Evolutionary conservation across 1,139 yeast genomes (phyloP).

Genomic region (Oligophagozyma castellii): DNA sequence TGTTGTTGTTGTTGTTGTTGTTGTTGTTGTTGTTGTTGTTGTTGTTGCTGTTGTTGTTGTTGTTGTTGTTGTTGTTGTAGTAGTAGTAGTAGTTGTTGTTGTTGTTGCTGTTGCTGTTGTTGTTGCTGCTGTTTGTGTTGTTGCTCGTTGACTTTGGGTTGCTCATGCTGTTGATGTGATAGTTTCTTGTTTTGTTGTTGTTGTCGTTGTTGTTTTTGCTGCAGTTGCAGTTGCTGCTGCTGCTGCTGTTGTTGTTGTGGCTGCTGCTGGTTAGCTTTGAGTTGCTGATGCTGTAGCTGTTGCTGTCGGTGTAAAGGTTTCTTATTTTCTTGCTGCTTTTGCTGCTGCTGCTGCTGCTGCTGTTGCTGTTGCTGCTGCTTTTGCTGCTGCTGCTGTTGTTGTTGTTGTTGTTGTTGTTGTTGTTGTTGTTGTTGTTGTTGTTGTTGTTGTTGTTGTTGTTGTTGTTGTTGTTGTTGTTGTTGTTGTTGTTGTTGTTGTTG

Average conservation of each 20-base stretch:
- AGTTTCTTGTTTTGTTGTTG: conserved; percentile 5
- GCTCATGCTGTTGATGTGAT: conserved; percentile 2
- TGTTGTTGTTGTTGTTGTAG: conserved; percentile 2
- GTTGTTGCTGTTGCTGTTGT: conserved; percentile 4
- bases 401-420: conserved; percentile 1
- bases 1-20: conserved; percentile 11
- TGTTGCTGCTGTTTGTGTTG: neutral
- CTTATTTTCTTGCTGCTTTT: conserved; percentile 9
- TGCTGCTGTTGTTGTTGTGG: conserved; percentile 7
- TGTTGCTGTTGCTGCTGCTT: conserved; percentile 9
- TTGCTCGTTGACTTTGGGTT: conserved; percentile 3
- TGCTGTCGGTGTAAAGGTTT: conserved; percentile 12
- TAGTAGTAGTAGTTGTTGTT: conserved; percentile 1
- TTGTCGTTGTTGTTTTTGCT: conserved; percentile 4
- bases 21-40: conserved; percentile 1
- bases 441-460: conserved; percentile 1
- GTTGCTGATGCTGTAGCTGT: conserved; percentile 15
- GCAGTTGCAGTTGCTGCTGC: conserved; percentile 8
- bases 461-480: neutral
- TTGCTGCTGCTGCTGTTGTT: conserved; percentile 11
- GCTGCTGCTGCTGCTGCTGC: conserved; percentile 7
- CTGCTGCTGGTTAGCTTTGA: conserved; percentile 10
- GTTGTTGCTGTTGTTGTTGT: neutral
- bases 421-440: neutral
- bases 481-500: neutral